Evolutionary conservation across 2,329 filamentous ascomycete species (phyloP), one percentile per base, ranked within the genome.

Genomic region (Incumbomyces lentus): DNA sequence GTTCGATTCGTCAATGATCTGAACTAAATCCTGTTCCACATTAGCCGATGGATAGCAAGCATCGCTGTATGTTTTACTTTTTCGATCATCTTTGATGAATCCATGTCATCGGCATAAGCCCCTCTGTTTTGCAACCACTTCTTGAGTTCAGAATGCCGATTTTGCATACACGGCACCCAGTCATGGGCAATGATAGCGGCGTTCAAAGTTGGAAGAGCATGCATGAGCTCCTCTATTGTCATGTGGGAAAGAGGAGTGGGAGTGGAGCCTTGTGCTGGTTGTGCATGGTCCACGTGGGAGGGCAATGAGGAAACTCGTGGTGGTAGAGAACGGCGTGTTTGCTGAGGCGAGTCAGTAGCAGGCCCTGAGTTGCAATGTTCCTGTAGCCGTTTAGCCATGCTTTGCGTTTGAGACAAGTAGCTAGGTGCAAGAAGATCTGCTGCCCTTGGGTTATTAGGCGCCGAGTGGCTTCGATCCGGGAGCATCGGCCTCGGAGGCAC

Each of bases 181-280:
- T 45, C 42, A 13, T 38, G 42, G 19, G 42, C 42, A 30, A 45
- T 45, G 18, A 45, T 35, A 4, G 42, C 42, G n/a, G 42, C 42
- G 33, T 45, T 35, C 8, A 45, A 22, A 8, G 31, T 37, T 37
- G 42, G 42, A 8, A 45, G 34, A 8, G 38, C 38, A 4, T 45
- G 16, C 33, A 38, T 45, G n/a, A 45, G 42, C 22, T 45, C 42
- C 30, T 45, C 42, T 19, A 45, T 37, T 4, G 33, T 29, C 42
- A 45, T 45, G 17, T 45, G 33, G 6, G 42, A 45, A 2, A 45
- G 34, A 13, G 42, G 42, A 31, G 38, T 38, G 4, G 42, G 42
- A 2, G 42, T 32, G 17, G 33, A 29, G 10, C 10, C n/a, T 10
- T 17, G 13, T n/a, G 18, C 4, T 14, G 36, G 42, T 26, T 38